phyloP scores from a whole-genome alignment of 1,139 yeast genomes.

The Pichia sp. region DNA sequence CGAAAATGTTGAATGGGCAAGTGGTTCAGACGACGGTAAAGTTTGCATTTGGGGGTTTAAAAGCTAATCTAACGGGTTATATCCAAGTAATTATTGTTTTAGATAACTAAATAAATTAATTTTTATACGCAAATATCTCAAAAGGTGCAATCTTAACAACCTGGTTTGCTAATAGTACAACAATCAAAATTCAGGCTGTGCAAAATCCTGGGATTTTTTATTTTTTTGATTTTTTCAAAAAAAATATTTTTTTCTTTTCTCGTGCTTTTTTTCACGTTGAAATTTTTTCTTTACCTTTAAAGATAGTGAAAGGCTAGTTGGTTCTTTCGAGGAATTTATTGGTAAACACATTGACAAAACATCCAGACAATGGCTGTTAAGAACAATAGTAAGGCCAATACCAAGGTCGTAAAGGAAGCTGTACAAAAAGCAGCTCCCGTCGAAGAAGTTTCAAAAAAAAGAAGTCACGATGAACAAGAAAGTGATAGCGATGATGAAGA shows the following conservation, averaged over 20 bases:
- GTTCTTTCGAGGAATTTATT: no score
- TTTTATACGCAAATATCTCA: no score
- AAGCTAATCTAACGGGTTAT: no score
- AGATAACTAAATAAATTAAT: no score
- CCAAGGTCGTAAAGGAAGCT: neutral
- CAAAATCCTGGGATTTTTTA: no score
- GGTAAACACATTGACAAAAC: no score
- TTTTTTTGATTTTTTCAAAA: neutral
- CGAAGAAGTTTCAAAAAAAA: constrained; percentile 7
- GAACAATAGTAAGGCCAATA: neutral
- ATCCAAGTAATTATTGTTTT: no score
- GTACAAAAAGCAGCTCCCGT: neutral
- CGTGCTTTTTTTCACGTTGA: neutral
- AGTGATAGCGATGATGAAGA: constrained; percentile 15
- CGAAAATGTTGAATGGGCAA: constrained; percentile 34
- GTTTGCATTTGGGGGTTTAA: constrained; percentile 64
- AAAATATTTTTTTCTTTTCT: neutral
- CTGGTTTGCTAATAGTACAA: no score
- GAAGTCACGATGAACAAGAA: constrained; percentile 20
- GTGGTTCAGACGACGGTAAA: constrained; percentile 79
- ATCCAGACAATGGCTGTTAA: neutral
- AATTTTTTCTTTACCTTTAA: no score
- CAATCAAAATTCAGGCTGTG: no score
- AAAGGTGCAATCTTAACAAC: no score
- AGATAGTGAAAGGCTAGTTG: no score